Conservation (phyloP, 2,329 filamentous ascomycete species). For the Fusarium continuum region DNA sequence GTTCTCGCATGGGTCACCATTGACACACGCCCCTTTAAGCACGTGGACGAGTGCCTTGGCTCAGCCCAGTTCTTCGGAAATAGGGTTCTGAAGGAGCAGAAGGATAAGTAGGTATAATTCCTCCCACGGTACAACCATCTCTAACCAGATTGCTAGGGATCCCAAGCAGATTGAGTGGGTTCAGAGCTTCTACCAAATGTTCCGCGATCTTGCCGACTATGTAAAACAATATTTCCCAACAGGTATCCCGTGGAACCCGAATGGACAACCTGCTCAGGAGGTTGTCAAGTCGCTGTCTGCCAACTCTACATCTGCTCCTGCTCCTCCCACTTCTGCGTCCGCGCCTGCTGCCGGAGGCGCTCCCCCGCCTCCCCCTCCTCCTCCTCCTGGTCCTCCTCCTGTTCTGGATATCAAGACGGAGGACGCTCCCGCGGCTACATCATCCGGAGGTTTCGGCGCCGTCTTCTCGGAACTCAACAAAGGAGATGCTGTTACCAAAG, state of each 20-base stretch:
- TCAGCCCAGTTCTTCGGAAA: constrained; percentile 95
- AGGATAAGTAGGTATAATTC: constrained; percentile 64
- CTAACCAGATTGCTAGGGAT: constrained; percentile 63
- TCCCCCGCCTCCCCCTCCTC: constrained; percentile 58
- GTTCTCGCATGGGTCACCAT: constrained; percentile 91
- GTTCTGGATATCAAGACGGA: constrained; percentile 67
- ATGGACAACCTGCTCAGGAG: constrained; percentile 77
- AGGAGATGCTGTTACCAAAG: constrained; percentile 86
- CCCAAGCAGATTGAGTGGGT: constrained; percentile 86
- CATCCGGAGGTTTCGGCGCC: constrained; percentile 79
- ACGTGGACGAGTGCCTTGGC: constrained; percentile 82
- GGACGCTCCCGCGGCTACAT: constrained; percentile 42
- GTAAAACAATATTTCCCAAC: constrained; percentile 83
- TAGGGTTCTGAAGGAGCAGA: constrained; percentile 89
- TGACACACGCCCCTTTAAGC: constrained; percentile 82
- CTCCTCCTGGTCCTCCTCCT: constrained; percentile 74
- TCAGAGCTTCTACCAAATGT: constrained; percentile 90
- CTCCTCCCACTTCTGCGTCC: constrained; percentile 58
- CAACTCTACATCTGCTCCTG: constrained; percentile 42
- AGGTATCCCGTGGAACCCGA: constrained; percentile 87
- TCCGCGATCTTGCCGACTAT: constrained; percentile 84
- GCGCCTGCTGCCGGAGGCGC: constrained; percentile 64
- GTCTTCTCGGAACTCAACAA: constrained; percentile 94
- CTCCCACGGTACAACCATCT: neutral
- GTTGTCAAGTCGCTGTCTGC: constrained; percentile 64